Percentiles rank a stretch among this genome's conserved stretches.
These are phyloP conservation scores for Solanum ossicruentum DNA, from an alignment of 257 asterid genomes.

Conservation along the genomic window DNA sequence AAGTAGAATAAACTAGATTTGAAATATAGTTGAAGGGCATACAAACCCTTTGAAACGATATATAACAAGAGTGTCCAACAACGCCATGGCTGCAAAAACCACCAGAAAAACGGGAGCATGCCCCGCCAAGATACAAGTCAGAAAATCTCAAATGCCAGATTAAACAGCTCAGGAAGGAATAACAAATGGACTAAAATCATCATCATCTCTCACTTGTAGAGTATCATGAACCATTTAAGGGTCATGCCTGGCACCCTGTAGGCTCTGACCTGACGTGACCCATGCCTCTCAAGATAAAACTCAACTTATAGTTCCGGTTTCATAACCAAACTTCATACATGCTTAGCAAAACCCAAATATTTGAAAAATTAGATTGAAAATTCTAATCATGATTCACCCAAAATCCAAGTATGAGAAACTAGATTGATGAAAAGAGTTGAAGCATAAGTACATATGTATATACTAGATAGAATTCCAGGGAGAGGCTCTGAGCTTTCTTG, in stretches of 20 bases:
- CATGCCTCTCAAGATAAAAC: not conserved
- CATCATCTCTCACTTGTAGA: not conserved
- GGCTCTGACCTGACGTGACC: not conserved
- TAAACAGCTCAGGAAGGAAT: not conserved
- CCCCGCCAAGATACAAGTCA: conserved; percentile 41
- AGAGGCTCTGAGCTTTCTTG: not conserved
- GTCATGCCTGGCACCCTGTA: not conserved
- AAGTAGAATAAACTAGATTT: no score
- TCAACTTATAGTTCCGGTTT: not conserved
- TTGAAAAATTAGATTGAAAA: not conserved
- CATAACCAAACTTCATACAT: not conserved
- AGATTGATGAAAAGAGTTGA: not conserved
- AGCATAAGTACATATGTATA: not conserved
- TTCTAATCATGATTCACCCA: not conserved
- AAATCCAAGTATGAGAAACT: not conserved
- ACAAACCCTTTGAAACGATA: no score
- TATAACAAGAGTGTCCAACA: not conserved
- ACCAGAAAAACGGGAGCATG: conserved; percentile 8
- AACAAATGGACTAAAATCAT: not conserved
- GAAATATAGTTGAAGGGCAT: no score
- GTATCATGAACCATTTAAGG: not conserved
- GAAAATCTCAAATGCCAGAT: not conserved
- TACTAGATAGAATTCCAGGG: not conserved
- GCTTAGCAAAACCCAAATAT: not conserved
- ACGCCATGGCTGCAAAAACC: conserved; percentile 12